phyloP scores from a whole-genome alignment of 371 early-diverging fungal species.

The Rhizopus delemar region DNA sequence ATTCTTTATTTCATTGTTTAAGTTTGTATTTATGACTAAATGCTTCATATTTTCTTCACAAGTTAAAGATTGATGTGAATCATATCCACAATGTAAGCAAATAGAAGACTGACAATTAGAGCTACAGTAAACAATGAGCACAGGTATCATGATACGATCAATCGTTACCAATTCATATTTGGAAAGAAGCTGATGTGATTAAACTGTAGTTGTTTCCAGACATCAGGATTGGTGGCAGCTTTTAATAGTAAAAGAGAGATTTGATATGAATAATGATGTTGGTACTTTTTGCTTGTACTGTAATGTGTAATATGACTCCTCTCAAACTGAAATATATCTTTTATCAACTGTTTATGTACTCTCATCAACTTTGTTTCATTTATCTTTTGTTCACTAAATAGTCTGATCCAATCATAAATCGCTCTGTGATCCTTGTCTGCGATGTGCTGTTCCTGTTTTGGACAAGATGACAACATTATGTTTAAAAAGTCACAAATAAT shows the following conservation, averaged over 20 bases:
- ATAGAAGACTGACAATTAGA: constrained; percentile 36
- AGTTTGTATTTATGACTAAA: constrained; percentile 6
- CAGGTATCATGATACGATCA: not conserved
- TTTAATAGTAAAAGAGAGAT: constrained; percentile 22
- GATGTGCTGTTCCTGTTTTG: constrained; percentile 12
- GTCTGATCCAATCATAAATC: constrained; percentile 23
- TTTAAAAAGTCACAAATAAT: constrained; percentile 21
- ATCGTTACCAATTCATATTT: constrained; percentile 48
- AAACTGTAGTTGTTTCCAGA: constrained; percentile 68
- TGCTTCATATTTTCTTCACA: constrained; percentile 49
- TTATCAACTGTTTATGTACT: constrained; percentile 19
- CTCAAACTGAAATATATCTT: constrained; percentile 23
- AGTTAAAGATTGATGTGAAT: constrained; percentile 35
- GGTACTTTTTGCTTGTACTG: not conserved
- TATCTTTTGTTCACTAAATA: constrained; percentile 17
- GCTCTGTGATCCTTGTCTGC: constrained; percentile 21
- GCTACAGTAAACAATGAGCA: constrained; percentile 22
- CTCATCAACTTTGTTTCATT: constrained; percentile 13
- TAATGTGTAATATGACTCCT: constrained; percentile 10
- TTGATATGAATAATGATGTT: constrained; percentile 11
- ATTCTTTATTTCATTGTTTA: constrained; percentile 31
- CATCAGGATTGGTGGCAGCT: constrained; percentile 39
- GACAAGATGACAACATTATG: constrained; percentile 15
- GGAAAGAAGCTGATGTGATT: constrained; percentile 59
- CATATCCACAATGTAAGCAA: constrained; percentile 60